phyloP scores from a whole-genome alignment of 148 eudicot species.

The Amaranthus hypochondriacus region DNA sequence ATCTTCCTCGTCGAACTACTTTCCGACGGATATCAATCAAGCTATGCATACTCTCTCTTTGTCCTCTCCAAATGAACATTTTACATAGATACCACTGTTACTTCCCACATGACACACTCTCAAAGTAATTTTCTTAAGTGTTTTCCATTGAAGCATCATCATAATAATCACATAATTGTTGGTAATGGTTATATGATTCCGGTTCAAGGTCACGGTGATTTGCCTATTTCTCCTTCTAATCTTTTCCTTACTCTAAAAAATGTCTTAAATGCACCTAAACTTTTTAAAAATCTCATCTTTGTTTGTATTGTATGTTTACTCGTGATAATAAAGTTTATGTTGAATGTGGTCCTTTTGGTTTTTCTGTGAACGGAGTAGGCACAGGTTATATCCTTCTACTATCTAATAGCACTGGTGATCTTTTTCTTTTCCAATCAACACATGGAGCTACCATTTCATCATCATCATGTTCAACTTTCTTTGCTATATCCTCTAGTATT shows the following conservation, averaged over 20 bases:
- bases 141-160: too few species aligned
- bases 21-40: neutral
- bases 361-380: neutral
- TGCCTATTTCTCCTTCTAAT: neutral
- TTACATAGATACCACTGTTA: too few species aligned
- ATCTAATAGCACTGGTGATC: too few species aligned
- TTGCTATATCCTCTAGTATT: too few species aligned
- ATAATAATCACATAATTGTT: neutral
- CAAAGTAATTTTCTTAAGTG: neutral
- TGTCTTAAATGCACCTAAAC: neutral
- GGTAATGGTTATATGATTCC: neutral
- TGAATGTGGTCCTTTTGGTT: neutral
- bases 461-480: too few species aligned
- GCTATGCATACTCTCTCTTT: neutral
- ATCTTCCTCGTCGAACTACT: too few species aligned
- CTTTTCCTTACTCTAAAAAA: neutral
- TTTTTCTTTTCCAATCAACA: too few species aligned
- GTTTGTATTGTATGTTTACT: too few species aligned
- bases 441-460: too few species aligned
- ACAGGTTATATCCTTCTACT: neutral
- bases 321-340: neutral
- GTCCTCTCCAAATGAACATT: neutral
- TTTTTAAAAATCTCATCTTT: neutral
- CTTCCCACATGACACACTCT: neutral
- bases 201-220: neutral